Base-by-base conservation (phyloP, 2,329 filamentous ascomycete genomes). In the Cytospora piceae region DNA sequence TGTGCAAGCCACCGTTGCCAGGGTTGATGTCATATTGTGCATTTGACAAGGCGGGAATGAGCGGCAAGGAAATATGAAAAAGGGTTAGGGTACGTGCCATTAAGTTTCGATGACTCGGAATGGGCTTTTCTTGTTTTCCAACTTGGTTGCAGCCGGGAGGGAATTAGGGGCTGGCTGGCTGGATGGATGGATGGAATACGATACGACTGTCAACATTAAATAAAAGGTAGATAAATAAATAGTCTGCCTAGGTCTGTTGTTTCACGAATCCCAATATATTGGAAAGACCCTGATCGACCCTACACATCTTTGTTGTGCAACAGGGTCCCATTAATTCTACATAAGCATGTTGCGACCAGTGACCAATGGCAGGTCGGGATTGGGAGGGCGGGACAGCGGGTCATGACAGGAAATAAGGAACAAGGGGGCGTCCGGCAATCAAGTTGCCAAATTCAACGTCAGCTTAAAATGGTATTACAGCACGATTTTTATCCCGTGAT, bases 381-480 rank as follows among this genome's bases (percentile, higher is more conserved):
- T 34, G 8, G 32, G 32, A 34, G 32, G 11, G 2, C 14, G 12
- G 46, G 9, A 42, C n/a, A 51, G 61, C 42, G 53, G 61, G 56
- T 57, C 61, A 52, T 22, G 22, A 27, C 60, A 56, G 53, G 52
- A 63, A 11, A 37, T 49, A 49, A 49, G 24, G 46, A 22, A 49
- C n/a, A 49, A 2, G 22, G n/a, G n/a, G n/a, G 17, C 3, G 14
- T 49, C 46, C 46, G 46, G 39, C 37, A 62, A 53, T 39, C 27
- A 57, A 34, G 32, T 53, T 51, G 37, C 60, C 53, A 63, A 39
- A 63, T 51, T 52, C 61, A 57, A 63, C 61, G 53, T 57, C 61
- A 57, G 42, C 53, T 46, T 53, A 51, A 51, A 34, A 39, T 20
- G 20, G 49, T 1, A 14, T 14, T 4, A 17, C 15, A 39, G 17